phyloP scores from a whole-genome alignment of 768 basidiomycete species.

The Flagelloscypha sp. region DNA sequence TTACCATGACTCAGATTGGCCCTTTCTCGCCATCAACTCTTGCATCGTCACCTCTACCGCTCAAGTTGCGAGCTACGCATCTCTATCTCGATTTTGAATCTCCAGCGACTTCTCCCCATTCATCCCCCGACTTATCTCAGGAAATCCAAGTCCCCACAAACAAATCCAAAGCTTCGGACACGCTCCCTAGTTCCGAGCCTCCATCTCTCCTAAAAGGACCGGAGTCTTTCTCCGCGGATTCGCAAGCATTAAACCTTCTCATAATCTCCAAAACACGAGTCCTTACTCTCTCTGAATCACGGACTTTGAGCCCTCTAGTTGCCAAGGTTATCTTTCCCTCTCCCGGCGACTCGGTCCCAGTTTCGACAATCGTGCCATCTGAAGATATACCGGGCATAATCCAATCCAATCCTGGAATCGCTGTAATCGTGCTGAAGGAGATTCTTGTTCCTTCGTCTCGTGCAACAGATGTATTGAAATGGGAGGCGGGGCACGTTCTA shows the following conservation, averaged over 20 bases:
- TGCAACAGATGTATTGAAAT: no score
- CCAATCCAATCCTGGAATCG: no score
- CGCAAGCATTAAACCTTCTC: conserved; percentile 60
- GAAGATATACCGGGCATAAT: no score
- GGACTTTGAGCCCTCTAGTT: no score
- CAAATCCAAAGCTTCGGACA: conserved; percentile 8
- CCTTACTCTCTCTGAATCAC: conserved; percentile 67
- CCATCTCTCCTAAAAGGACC: conserved; percentile 1
- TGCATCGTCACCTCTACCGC: conserved; percentile 65
- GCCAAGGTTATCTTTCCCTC: conserved; percentile 17
- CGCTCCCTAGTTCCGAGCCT: conserved; percentile 1
- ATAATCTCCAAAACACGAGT: conserved; percentile 64
- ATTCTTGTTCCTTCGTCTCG: no score
- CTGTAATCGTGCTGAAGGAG: no score
- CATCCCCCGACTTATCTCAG: no score
- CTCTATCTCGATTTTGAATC: conserved; percentile 59
- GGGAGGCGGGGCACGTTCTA: no score
- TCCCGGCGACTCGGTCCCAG: background rate
- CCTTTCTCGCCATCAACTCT: conserved; percentile 72
- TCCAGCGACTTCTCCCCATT: conserved; percentile 1
- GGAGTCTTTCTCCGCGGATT: conserved; percentile 29
- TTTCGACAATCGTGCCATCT: conserved; percentile 2
- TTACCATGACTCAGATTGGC: conserved; percentile 49
- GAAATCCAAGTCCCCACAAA: no score
- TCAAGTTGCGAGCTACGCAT: conserved; percentile 67